Evolutionary conservation across 2,329 filamentous ascomycete genomes (phyloP), one percentile per base, ranked within the genome.

Genomic region (Scolecobasidium constrictum): DNA sequence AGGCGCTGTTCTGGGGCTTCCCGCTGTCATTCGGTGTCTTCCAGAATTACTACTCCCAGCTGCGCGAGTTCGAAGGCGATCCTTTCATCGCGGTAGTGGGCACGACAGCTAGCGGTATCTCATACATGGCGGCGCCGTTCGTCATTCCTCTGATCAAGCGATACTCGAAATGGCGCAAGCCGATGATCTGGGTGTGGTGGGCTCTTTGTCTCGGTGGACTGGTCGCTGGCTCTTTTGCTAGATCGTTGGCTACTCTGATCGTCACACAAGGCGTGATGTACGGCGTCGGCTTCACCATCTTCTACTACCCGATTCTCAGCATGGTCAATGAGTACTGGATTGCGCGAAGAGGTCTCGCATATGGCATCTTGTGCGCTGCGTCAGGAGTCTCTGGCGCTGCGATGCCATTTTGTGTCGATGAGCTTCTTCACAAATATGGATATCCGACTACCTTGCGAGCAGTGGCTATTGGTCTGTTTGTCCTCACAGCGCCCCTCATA

Each of bases 1-100:
- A 78, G 46, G 62, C 68, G 17, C 55, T 73, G 16, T 62, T 74
- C 17, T 77, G 70, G 72, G 71, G 79, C 2, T 83, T 84, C 45
- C 75, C 78, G 0, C 78, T 78, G 44, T 70, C 77, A 0, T 86
- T 79, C 54, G 81, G 81, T 35, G 69, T 86, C 17, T 84, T 86
- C 53, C 78, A 83, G 50, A 70, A 79, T 41, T 81, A 82, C 57
- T 85, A 85, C 56, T 71, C 66, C 26, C 71, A 65, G 2, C 68
- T 78, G 45, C 67, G 67, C 3, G 72, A 75, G 2, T 84, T 84
- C 43, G 60, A 62, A 3, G 68, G 68, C 3, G 67, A 34, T 36
- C 26, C 26, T 16, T 45, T 28, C 15, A 20, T 42, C 19, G 19
- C 43, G 4, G 16, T 45, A 4, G n/a, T 45, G 28, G 43, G 43